Percentiles rank a stretch among this genome's conserved stretches.
Evolutionary conservation across 2,329 filamentous ascomycete genomes (phyloP).

Genomic region (Nothophaeocryptopus gaeumannii): DNA sequence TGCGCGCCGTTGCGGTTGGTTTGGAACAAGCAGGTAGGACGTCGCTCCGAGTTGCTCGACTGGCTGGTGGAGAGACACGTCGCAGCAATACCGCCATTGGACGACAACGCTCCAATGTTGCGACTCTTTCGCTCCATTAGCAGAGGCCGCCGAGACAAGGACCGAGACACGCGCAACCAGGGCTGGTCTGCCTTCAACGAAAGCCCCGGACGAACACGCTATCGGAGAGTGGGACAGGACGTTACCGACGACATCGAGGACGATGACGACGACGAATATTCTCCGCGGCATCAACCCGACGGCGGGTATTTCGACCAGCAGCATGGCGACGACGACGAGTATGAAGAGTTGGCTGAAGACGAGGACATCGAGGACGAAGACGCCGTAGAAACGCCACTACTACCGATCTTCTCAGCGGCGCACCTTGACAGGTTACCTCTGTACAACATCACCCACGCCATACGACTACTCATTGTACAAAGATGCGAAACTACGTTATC

Average conservation of each 20-base stretch:
- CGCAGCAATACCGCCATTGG: background rate
- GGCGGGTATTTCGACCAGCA: slow-evolving; percentile 21
- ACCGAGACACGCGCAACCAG: slow-evolving; percentile 12
- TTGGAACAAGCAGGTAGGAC: background rate
- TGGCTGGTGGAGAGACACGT: slow-evolving; percentile 7
- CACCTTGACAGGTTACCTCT: slow-evolving; percentile 82
- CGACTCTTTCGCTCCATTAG: slow-evolving; percentile 27
- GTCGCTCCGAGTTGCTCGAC: too few relatives aligned
- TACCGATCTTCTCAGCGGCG: slow-evolving; percentile 77
- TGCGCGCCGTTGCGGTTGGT: slow-evolving; percentile 2
- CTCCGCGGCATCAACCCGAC: slow-evolving; percentile 17
- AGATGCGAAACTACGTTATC: slow-evolving; percentile 88
- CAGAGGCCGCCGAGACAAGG: slow-evolving; percentile 21
- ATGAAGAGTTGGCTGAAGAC: slow-evolving; percentile 41
- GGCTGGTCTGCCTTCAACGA: slow-evolving; percentile 19
- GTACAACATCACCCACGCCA: slow-evolving; percentile 85
- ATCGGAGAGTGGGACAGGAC: slow-evolving; percentile 25
- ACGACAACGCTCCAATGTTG: slow-evolving; percentile 16
- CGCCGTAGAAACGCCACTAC: slow-evolving; percentile 51
- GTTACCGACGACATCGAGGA: slow-evolving; percentile 23
- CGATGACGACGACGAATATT: slow-evolving; percentile 23
- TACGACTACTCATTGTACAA: slow-evolving; percentile 77
- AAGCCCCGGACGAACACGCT: slow-evolving; percentile 28
- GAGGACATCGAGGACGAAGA: slow-evolving; percentile 45
- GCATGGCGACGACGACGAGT: slow-evolving; percentile 33